Percentiles rank a stretch among this genome's conserved stretches.
phyloP scores from a whole-genome alignment of 2,329 filamentous ascomycete species.

The Ascochyta clinopodiicola region DNA sequence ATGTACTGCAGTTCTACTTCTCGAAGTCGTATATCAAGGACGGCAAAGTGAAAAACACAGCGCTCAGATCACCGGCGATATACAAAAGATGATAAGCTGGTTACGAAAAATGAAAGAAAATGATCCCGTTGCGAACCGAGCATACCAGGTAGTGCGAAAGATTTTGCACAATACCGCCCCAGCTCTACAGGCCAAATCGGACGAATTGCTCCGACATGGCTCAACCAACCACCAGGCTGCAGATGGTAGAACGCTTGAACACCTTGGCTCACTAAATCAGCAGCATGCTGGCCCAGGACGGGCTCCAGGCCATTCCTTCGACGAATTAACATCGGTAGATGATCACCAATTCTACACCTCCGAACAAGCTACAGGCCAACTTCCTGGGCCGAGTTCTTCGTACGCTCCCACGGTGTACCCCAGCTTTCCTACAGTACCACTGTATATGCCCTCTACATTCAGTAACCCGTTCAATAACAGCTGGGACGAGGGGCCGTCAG shows the following conservation, averaged over 20 bases:
- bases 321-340: not conserved
- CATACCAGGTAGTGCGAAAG: slow-evolving; percentile 29
- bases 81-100: slow-evolving; percentile 46
- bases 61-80: slow-evolving; percentile 32
- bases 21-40: slow-evolving; percentile 44
- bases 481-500: slow-evolving; percentile 27
- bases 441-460: slow-evolving; percentile 8
- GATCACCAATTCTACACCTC: not conserved
- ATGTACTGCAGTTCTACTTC: slow-evolving; percentile 45
- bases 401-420: not conserved
- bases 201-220: slow-evolving; percentile 19
- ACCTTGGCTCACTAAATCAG: not conserved
- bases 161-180: slow-evolving; percentile 26
- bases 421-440: not conserved
- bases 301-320: not conserved
- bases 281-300: not conserved
- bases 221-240: not conserved
- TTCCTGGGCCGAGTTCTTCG: not conserved
- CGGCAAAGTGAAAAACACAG: slow-evolving; percentile 36
- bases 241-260: not conserved
- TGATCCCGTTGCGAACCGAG: slow-evolving; percentile 40
- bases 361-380: not conserved
- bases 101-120: slow-evolving; percentile 39
- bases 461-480: slow-evolving; percentile 31
- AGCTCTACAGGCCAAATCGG: slow-evolving; percentile 17